phyloP scores from a whole-genome alignment of 768 basidiomycete species.

The Xerocomellus intermedius region DNA sequence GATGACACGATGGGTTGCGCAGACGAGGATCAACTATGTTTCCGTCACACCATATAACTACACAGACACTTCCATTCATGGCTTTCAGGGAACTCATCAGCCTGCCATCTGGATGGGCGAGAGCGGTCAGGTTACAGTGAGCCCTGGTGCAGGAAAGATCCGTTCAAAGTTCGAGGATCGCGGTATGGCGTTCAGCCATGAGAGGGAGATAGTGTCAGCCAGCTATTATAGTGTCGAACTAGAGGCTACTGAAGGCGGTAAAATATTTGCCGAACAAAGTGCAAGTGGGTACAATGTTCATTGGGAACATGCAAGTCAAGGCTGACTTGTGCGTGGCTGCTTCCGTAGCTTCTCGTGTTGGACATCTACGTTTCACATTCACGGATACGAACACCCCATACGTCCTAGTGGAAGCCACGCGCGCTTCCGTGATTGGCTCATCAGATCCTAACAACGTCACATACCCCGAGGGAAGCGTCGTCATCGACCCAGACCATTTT shows the following conservation, averaged over 20 bases:
- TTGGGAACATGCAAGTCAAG: neutral
- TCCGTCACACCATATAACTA: conserved; percentile 71
- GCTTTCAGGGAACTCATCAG: conserved; percentile 78
- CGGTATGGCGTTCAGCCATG: conserved; percentile 51
- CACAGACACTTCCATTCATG: conserved; percentile 59
- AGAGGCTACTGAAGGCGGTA: conserved; percentile 50
- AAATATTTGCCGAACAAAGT: conserved; percentile 56
- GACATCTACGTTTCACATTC: conserved; percentile 73
- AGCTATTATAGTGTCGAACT: conserved; percentile 59
- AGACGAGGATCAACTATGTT: conserved; percentile 74
- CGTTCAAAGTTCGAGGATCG: conserved; percentile 56
- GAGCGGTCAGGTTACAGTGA: conserved; percentile 59
- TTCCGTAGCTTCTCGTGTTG: conserved; percentile 64
- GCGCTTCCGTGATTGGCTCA: conserved; percentile 58
- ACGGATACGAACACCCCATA: conserved; percentile 45
- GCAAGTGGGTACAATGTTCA: conserved; percentile 46
- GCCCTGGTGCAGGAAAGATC: conserved; percentile 54
- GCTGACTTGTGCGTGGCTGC: neutral
- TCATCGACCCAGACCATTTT: conserved; percentile 39
- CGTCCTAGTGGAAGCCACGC: conserved; percentile 64
- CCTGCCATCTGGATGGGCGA: conserved; percentile 92
- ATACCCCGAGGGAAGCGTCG: conserved; percentile 52
- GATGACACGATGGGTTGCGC: conserved; percentile 85
- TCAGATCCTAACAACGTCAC: conserved; percentile 47
- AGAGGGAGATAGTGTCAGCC: conserved; percentile 51